Evolutionary conservation across 192 early-diverging fungal genomes (phyloP).

Genomic region (Coemansia sp.): DNA sequence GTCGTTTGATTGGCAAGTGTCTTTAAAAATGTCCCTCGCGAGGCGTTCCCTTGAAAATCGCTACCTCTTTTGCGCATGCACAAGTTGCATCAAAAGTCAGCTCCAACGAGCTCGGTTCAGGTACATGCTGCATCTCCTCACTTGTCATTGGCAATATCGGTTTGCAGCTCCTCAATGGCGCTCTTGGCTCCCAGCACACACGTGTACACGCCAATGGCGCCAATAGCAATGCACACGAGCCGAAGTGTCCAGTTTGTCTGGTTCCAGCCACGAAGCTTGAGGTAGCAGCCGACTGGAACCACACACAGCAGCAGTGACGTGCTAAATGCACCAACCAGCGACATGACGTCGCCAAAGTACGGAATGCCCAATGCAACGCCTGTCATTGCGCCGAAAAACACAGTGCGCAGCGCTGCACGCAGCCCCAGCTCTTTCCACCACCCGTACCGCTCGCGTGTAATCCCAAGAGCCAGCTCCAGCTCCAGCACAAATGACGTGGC

Average conservation of each 20-base stretch:
- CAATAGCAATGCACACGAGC: constrained; percentile 60
- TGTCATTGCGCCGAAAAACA: constrained; percentile 57
- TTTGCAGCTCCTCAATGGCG: constrained; percentile 33
- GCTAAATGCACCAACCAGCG: constrained; percentile 71
- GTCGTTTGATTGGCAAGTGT: neutral
- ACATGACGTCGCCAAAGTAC: constrained; percentile 77
- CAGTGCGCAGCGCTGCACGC: constrained; percentile 57
- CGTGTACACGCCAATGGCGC: constrained; percentile 36
- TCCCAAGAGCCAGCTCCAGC: constrained; percentile 61
- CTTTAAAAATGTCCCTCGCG: no score
- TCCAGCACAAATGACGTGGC: constrained; percentile 71
- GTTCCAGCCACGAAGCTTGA: constrained; percentile 65
- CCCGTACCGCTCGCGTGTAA: constrained; percentile 57
- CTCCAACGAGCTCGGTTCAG: neutral
- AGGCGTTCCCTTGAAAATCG: no score
- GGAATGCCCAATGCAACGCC: constrained; percentile 68
- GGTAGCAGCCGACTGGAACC: constrained; percentile 71
- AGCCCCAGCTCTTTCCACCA: constrained; percentile 53
- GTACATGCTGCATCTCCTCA: neutral
- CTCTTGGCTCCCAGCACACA: constrained; percentile 39
- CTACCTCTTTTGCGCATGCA: no score
- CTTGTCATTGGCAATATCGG: constrained; percentile 20
- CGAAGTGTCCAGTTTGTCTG: constrained; percentile 55
- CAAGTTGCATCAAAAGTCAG: neutral
- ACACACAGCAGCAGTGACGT: constrained; percentile 76